A percentile compares a stretch with the other conserved stretches of the same genome.
These are phyloP conservation scores for Pichia sp. DNA, from an alignment of 1,139 yeast genomes.

Conservation along the genomic window DNA sequence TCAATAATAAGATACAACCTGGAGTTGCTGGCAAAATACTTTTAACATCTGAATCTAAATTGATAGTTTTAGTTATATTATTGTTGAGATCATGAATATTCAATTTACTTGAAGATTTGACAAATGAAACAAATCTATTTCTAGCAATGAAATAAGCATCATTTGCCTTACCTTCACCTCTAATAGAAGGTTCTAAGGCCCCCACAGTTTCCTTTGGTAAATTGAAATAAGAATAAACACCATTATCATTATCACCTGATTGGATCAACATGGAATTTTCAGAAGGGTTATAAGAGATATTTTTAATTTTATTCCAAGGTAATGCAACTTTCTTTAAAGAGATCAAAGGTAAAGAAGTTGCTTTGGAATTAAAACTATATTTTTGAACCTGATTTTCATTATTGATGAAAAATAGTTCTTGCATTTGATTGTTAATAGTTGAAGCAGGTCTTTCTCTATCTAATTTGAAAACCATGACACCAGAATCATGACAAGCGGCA, in stretches of 20 bases:
- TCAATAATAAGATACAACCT: slow-evolving; percentile 73
- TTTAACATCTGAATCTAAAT: slow-evolving; percentile 61
- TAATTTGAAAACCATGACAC: slow-evolving; percentile 95
- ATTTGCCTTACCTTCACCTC: slow-evolving; percentile 74
- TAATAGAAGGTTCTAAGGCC: slow-evolving; percentile 80
- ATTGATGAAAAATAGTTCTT: slow-evolving; percentile 65
- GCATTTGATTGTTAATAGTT: slow-evolving; percentile 49
- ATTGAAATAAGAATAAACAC: slow-evolving; percentile 64
- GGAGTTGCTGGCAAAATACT: slow-evolving; percentile 78
- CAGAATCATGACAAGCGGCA: slow-evolving; percentile 96
- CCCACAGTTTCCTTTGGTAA: slow-evolving; percentile 87
- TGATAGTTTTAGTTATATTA: slow-evolving; percentile 72
- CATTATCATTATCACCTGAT: slow-evolving; percentile 59
- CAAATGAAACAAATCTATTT: slow-evolving; percentile 82
- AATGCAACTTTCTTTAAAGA: slow-evolving; percentile 80
- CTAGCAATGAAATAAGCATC: slow-evolving; percentile 89
- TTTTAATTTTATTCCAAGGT: slow-evolving; percentile 79
- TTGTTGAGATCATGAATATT: slow-evolving; percentile 82
- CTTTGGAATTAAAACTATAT: slow-evolving; percentile 54
- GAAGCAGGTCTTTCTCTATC: slow-evolving; percentile 97
- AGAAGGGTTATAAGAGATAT: slow-evolving; percentile 84
- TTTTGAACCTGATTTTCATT: slow-evolving; percentile 81
- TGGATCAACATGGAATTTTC: slow-evolving; percentile 83
- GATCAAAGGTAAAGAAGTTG: slow-evolving; percentile 66
- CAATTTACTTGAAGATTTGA: slow-evolving; percentile 54